These are phyloP conservation scores for Neofusicoccum kwambonambiense DNA, from an alignment of 2,329 filamentous ascomycete genomes.

Conservation along the genomic window DNA sequence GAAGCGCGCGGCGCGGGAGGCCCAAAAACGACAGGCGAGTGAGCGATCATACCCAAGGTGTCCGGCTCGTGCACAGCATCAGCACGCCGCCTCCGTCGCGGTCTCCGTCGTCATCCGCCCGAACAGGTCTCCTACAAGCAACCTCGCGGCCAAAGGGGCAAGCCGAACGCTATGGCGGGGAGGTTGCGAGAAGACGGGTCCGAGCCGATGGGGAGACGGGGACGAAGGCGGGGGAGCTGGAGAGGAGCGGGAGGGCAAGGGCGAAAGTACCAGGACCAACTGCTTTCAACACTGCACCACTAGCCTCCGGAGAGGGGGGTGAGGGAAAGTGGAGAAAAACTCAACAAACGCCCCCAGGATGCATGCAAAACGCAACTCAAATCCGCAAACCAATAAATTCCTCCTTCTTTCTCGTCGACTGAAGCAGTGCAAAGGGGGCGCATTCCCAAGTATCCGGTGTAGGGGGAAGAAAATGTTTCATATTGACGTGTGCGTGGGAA, in stretches of 20 bases:
- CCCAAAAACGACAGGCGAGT: constrained; percentile 32
- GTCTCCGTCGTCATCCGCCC: constrained; percentile 3
- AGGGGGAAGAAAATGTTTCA: background rate
- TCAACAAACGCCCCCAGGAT: constrained; percentile 25
- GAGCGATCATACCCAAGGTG: constrained; percentile 46
- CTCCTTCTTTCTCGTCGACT: background rate
- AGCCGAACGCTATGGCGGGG: constrained; percentile 35
- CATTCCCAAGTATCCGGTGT: background rate
- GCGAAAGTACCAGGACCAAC: constrained; percentile 22
- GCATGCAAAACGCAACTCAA: constrained; percentile 36
- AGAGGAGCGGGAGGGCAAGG: constrained; percentile 48
- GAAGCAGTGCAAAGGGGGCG: background rate
- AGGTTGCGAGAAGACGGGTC: constrained; percentile 18
- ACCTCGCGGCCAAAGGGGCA: constrained; percentile 39
- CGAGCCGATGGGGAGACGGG: constrained; percentile 22
- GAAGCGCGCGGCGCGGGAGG: constrained; percentile 26
- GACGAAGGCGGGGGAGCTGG: constrained; percentile 25
- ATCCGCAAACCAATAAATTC: constrained; percentile 35
- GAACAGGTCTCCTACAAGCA: constrained; percentile 29
- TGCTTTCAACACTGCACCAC: constrained; percentile 21
- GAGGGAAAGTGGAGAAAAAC: constrained; percentile 21
- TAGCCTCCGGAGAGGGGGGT: constrained; percentile 20
- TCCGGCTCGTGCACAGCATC: constrained; percentile 36
- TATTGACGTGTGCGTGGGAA: background rate
- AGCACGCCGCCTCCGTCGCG: background rate